phyloP scores from a whole-genome alignment of 805 yeast genomes.

The Debaryomyces maramus region DNA sequence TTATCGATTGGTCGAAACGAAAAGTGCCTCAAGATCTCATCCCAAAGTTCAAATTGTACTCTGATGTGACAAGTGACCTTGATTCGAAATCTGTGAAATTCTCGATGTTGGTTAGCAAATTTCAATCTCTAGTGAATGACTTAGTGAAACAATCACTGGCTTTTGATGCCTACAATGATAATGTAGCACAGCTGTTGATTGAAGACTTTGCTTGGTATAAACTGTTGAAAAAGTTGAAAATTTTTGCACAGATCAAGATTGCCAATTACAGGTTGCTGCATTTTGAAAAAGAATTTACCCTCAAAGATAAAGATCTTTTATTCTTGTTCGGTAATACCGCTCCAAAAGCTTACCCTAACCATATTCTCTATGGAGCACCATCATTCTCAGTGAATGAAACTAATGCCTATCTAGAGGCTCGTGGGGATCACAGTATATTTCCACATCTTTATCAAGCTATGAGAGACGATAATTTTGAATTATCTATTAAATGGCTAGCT shows the following conservation, averaged over 20 bases:
- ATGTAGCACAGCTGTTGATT: conserved; percentile 51
- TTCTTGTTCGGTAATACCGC: conserved; percentile 11
- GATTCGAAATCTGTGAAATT: conserved; percentile 11
- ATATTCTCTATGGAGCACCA: conserved; percentile 23
- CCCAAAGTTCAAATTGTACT: conserved; percentile 19
- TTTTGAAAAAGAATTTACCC: conserved; percentile 29
- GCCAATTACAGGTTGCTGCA: conserved; percentile 52
- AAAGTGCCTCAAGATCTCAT: conserved; percentile 18
- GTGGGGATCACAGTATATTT: conserved; percentile 16
- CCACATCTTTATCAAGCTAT: conserved; percentile 21
- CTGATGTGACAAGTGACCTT: conserved; percentile 16
- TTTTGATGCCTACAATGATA: conserved; percentile 50
- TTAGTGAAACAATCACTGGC: conserved; percentile 25
- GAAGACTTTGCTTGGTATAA: conserved; percentile 81
- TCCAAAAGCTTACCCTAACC: conserved; percentile 14
- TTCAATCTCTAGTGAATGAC: conserved; percentile 13
- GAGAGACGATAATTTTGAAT: conserved; percentile 21
- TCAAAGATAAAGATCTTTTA: conserved; percentile 18
- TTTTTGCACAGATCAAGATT: conserved; percentile 57
- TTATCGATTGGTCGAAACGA: conserved; percentile 22
- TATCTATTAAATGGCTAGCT: conserved; percentile 23
- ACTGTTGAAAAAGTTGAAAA: conserved; percentile 54
- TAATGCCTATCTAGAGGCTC: conserved; percentile 3
- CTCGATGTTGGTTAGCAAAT: conserved; percentile 12
- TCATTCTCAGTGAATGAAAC: conserved; percentile 10